Evolutionary conservation across 2,329 filamentous ascomycete species (phyloP).

Genomic region (Cryoendolithus antarcticus): DNA sequence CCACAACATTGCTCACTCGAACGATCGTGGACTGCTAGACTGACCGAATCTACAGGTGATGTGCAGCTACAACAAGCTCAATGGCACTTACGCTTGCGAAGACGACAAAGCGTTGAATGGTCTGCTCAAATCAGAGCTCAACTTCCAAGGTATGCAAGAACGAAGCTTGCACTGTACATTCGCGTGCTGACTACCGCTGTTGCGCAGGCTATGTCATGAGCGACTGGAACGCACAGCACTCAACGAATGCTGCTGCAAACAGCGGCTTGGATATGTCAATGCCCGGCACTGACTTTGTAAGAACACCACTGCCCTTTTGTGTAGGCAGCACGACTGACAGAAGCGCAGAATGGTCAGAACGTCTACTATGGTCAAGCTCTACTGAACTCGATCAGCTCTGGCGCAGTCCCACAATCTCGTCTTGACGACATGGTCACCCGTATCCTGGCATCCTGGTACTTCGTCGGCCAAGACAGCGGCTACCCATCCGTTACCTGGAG

Average conservation of each 20-base stretch:
- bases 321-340: conserved; percentile 1
- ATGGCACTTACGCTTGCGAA: conserved; percentile 47
- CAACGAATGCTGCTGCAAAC: conserved; percentile 46
- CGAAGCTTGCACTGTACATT: no score
- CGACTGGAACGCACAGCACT: conserved; percentile 53
- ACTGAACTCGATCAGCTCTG: conserved; percentile 41
- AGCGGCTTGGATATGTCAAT: conserved; percentile 55
- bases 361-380: conserved; percentile 15
- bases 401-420: conserved; percentile 40
- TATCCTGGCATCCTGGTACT: conserved; percentile 40
- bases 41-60: not conserved
- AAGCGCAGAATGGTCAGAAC: conserved; percentile 24
- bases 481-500: conserved; percentile 37
- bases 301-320: not conserved
- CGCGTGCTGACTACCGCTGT: no score
- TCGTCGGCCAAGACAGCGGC: conserved; percentile 23
- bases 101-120: conserved; percentile 57
- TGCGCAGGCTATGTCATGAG: conserved; percentile 38
- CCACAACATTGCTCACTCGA: no score
- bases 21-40: no score
- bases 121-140: conserved; percentile 58
- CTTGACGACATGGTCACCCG: conserved; percentile 47
- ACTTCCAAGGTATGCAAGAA: conserved; percentile 45
- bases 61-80: conserved; percentile 38
- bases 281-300: conserved; percentile 31